Evolutionary conservation across 1,284 basidiomycete genomes (phyloP).

Genomic region (Paramarasmius palmivorus): DNA sequence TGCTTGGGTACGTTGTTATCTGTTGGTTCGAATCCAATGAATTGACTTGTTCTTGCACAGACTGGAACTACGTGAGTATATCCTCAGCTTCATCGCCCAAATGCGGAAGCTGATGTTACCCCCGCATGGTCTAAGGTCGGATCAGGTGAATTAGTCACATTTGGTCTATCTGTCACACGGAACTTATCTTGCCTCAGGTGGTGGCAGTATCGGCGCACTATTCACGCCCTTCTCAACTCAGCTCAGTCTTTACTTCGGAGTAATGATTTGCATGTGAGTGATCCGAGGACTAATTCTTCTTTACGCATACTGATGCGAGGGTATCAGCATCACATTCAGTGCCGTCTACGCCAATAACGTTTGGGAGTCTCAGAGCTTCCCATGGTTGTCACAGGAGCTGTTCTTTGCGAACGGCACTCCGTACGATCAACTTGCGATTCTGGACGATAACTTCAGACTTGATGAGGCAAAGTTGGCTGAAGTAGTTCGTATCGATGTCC

Average conservation of each 20-base stretch:
- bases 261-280: constrained; percentile 40
- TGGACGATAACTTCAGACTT: constrained; percentile 41
- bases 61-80: constrained; percentile 53
- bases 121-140: constrained; percentile 2
- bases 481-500: constrained; percentile 21
- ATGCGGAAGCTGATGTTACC: too few relatives aligned
- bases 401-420: constrained; percentile 33
- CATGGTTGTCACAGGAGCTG: constrained; percentile 37
- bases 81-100: constrained; percentile 24
- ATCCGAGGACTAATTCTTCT: neutral
- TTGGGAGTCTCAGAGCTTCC: constrained; percentile 47
- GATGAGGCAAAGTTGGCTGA: constrained; percentile 38
- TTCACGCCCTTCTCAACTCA: constrained; percentile 46
- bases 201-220: constrained; percentile 39
- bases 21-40: too few relatives aligned
- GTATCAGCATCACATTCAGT: constrained; percentile 35
- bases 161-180: too few relatives aligned
- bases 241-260: constrained; percentile 38
- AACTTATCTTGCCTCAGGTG: constrained; percentile 9
- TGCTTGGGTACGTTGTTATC: constrained; percentile 45
- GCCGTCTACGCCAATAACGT: constrained; percentile 35
- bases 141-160: constrained; percentile 4
- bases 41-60: neutral
- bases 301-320: neutral
- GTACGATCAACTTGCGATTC: constrained; percentile 31